Conservation (phyloP, 2,329 filamentous ascomycete genomes). For the Fusarium praegraminearum region DNA sequence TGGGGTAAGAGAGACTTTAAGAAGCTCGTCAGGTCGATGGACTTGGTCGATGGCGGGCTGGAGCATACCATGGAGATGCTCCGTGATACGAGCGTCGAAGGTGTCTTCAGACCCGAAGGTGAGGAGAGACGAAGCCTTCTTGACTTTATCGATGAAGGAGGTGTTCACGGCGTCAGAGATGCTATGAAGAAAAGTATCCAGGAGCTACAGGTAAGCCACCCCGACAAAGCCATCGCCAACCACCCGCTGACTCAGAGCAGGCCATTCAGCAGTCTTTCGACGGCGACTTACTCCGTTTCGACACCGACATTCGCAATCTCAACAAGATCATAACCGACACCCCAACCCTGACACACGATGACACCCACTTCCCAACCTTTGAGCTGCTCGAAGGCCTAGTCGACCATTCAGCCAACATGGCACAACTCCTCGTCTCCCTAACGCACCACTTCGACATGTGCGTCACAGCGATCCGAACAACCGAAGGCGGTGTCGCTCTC, state of each 20-base stretch:
- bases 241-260: conserved; percentile 51
- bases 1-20: conserved; percentile 70
- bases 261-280: conserved; percentile 79
- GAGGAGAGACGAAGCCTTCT: conserved; percentile 73
- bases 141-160: conserved; percentile 81
- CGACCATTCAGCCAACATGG: conserved; percentile 83
- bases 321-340: conserved; percentile 66
- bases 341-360: conserved; percentile 51
- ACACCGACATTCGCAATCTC: conserved; percentile 76
- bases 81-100: conserved; percentile 72
- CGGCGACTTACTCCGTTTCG: conserved; percentile 79
- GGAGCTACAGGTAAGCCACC: conserved; percentile 70
- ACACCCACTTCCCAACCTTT: conserved; percentile 58
- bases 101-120: conserved; percentile 68
- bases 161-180: conserved; percentile 73
- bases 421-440: conserved; percentile 80
- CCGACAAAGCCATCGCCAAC: not conserved
- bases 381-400: conserved; percentile 73
- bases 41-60: conserved; percentile 73
- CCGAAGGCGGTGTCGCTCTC: conserved; percentile 80
- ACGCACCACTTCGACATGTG: conserved; percentile 94
- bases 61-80: conserved; percentile 75
- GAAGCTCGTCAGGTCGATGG: conserved; percentile 72
- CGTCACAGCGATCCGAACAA: conserved; percentile 89
- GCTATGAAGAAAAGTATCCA: conserved; percentile 78